These are phyloP conservation scores for Grigorovia jiainica DNA, from an alignment of 805 yeast genomes.

Conservation along the genomic window DNA sequence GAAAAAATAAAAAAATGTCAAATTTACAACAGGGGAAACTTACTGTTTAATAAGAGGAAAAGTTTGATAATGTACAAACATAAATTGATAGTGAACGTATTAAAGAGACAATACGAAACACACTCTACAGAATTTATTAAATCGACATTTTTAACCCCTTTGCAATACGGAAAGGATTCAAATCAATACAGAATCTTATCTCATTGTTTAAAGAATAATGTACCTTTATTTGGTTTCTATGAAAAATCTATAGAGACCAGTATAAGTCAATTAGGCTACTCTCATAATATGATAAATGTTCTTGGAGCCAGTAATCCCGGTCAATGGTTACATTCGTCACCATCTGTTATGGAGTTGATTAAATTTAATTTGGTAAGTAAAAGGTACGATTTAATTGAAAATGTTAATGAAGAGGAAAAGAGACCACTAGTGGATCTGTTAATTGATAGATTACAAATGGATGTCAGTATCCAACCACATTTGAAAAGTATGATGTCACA, in stretches of 20 bases:
- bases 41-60: too few relatives aligned
- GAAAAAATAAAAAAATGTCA: too few relatives aligned
- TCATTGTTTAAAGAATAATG: conserved; percentile 20
- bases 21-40: too few relatives aligned
- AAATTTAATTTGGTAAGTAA: conserved; percentile 46
- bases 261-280: conserved; percentile 18
- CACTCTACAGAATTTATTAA: conserved; percentile 16
- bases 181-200: conserved; percentile 20
- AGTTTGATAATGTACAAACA: too few relatives aligned
- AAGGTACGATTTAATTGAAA: conserved; percentile 34
- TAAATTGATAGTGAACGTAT: not conserved
- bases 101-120: conserved; percentile 22
- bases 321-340: conserved; percentile 24
- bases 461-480: conserved; percentile 26
- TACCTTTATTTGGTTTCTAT: conserved; percentile 25
- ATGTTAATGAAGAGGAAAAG: conserved; percentile 15
- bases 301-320: conserved; percentile 27
- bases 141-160: conserved; percentile 14
- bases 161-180: conserved; percentile 21
- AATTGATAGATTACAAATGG: conserved; percentile 40
- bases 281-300: conserved; percentile 21
- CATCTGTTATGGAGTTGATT: conserved; percentile 39
- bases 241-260: conserved; percentile 26
- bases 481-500: conserved; percentile 39
- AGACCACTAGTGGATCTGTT: conserved; percentile 28